Conservation (phyloP, 192 early-diverging fungal genomes). For the Linnemannia hyalina region DNA sequence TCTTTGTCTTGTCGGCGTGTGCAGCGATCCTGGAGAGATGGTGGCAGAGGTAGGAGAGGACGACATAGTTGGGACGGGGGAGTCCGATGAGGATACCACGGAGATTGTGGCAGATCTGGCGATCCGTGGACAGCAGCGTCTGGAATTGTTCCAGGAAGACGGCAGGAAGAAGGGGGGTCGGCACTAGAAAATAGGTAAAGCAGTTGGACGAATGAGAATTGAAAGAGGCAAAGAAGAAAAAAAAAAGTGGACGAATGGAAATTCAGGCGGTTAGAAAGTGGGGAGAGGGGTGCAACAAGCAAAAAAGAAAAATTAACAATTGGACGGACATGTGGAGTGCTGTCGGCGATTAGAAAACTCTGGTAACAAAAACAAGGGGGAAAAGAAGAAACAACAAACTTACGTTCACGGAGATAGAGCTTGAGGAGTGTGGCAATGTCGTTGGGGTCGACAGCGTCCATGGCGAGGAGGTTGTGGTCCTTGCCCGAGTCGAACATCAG, state of each 20-base stretch:
- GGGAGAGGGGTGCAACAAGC: background rate
- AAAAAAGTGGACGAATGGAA: no score
- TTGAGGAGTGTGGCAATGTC: slow-evolving; percentile 71
- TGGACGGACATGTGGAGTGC: background rate
- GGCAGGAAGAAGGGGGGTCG: slow-evolving; percentile 63
- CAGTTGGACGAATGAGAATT: background rate
- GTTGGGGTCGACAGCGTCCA: slow-evolving; percentile 64
- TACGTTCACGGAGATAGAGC: slow-evolving; percentile 72
- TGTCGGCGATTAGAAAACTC: background rate
- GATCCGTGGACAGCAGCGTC: slow-evolving; percentile 45
- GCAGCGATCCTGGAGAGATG: slow-evolving; percentile 67
- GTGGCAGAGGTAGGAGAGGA: slow-evolving; percentile 63
- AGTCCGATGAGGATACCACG: slow-evolving; percentile 57
- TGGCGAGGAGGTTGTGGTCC: slow-evolving; percentile 61
- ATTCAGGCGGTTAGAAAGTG: background rate
- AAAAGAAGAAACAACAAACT: slow-evolving; percentile 13
- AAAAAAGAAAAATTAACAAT: background rate
- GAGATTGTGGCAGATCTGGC: slow-evolving; percentile 43
- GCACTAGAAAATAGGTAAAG: slow-evolving; percentile 46
- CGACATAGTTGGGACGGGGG: slow-evolving; percentile 63
- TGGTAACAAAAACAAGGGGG: background rate
- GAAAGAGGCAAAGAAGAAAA: background rate
- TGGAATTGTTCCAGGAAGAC: slow-evolving; percentile 62
- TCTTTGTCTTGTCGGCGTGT: slow-evolving; percentile 64
- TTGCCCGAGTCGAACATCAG: slow-evolving; percentile 65